Base-by-base conservation (phyloP, 495 filamentous ascomycete species). In the Mytilinidion resinicola region DNA sequence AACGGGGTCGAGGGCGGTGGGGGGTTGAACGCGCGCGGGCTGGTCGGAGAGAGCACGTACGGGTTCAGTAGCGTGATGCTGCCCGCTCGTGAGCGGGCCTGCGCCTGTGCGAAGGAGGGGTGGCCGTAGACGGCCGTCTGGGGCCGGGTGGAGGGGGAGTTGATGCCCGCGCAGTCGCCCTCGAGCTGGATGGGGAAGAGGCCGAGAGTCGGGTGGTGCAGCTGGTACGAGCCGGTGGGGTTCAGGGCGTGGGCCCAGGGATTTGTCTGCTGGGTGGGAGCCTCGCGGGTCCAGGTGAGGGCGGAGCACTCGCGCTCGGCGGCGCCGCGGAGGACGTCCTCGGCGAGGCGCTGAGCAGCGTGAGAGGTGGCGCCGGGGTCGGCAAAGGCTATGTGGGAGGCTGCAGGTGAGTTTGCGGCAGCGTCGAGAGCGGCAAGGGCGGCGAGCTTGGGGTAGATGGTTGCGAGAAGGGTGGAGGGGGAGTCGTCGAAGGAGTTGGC, bases 251-350 rank as follows among this genome's bases (percentile, higher is more conserved):
- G 55, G 10, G 55, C 62, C 62, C 50, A 61, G 9, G 59, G 68
- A 37, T 56, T 62, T 10, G 64, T 67, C 25, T 59, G 63, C 14
- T 56, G 36, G 12, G 56, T 11, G 4, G 63, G 53, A 3, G 56
- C 17, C 10, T 63, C 64, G 1, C 60, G 56, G 4, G 50, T 51
- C 85, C 85, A 90, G 8, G 85, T 80, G 3, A 92, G 76, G 8
- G 83, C 80, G 50, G 82, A 88, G 39, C 84, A 86, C 67, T 92
- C 88, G 48, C 84, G 80, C 50, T 84, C 83, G 4, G 85, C 87
- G 17, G 85, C 82, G 36, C 79, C 77, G 11, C 80, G 77, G 21
- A 88, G 79, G 4, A 82, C 79, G 9, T 78, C 74, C 56, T 78
- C 76, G 64, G 84, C 79, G 3, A 80, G 70, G 4, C 58, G 48